phyloP scores from a whole-genome alignment of 768 basidiomycete species.

The Agaricus bisporus region DNA sequence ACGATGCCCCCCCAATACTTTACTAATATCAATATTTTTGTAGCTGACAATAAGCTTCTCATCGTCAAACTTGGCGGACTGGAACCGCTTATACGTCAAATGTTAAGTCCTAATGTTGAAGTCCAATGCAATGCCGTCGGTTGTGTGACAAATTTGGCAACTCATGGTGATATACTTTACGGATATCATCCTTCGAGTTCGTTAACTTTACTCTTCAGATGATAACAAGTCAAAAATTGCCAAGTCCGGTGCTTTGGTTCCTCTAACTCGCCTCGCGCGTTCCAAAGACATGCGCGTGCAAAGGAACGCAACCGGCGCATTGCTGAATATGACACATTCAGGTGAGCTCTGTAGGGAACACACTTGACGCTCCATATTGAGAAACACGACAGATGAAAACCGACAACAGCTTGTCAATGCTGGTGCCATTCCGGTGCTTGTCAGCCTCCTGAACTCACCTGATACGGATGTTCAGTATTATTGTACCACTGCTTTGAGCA shows the following conservation, averaged over 20 bases:
- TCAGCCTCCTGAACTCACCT: slow-evolving; percentile 86
- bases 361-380: slow-evolving; percentile 5
- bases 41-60: slow-evolving; percentile 98
- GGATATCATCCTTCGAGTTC: neutral
- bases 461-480: slow-evolving; percentile 99
- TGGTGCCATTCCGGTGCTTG: slow-evolving; percentile 95
- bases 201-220: slow-evolving; percentile 40
- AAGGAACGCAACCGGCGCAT: slow-evolving; percentile 94
- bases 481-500: slow-evolving; percentile 96
- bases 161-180: slow-evolving; percentile 66
- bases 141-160: slow-evolving; percentile 97
- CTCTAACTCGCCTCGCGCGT: slow-evolving; percentile 89
- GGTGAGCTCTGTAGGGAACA: slow-evolving; percentile 40
- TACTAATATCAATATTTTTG: slow-evolving; percentile 10
- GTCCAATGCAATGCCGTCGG: slow-evolving; percentile 99
- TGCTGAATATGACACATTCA: slow-evolving; percentile 99
- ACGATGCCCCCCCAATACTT: neutral
- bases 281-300: slow-evolving; percentile 99
- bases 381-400: slow-evolving; percentile 75
- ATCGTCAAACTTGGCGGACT: slow-evolving; percentile 97
- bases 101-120: slow-evolving; percentile 98
- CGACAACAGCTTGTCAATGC: slow-evolving; percentile 97
- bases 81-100: slow-evolving; percentile 96
- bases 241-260: slow-evolving; percentile 97
- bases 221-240: slow-evolving; percentile 99